Percentiles rank a stretch among this genome's conserved stretches.
phyloP scores from a whole-genome alignment of 164 flowering plant species.

The Piper betle region DNA sequence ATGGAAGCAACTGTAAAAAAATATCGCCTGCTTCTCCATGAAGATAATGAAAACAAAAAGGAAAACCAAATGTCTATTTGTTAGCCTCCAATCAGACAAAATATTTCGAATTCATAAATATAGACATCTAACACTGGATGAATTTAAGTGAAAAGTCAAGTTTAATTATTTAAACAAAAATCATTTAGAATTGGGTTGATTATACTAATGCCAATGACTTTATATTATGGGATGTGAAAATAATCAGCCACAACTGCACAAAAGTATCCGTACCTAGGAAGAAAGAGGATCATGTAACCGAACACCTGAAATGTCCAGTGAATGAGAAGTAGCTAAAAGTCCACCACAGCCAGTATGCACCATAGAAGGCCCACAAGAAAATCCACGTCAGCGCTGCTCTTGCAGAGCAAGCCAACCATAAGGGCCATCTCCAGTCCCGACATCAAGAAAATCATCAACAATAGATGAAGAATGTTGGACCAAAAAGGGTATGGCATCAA shows the following conservation, averaged over 20 bases:
- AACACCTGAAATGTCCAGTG: conserved; percentile 85
- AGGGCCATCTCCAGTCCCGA: conserved; percentile 75
- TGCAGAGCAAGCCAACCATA: conserved; percentile 94
- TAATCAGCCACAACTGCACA: not conserved
- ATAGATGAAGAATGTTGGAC: conserved; percentile 94
- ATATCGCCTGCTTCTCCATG: too few species aligned
- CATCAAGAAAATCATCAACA: conserved; percentile 85
- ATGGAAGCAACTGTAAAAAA: too few species aligned
- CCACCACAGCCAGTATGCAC: conserved; percentile 99
- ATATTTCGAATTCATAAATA: too few species aligned
- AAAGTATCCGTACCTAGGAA: conserved; percentile 37
- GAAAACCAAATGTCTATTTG: too few species aligned
- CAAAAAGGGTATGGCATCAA: conserved; percentile 76
- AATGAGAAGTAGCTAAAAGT: conserved; percentile 74
- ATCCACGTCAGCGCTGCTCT: conserved; percentile 85
- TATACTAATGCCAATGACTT: too few species aligned
- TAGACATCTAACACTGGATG: too few species aligned
- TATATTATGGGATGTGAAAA: too few species aligned
- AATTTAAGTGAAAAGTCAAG: too few species aligned
- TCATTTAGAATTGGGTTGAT: too few species aligned
- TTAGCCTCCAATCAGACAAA: too few species aligned
- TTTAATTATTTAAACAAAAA: too few species aligned
- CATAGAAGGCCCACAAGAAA: conserved; percentile 89
- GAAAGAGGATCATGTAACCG: conserved; percentile 85
- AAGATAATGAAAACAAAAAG: too few species aligned